Evolutionary conservation across 1,284 basidiomycete genomes (phyloP), one percentile per base, ranked within the genome.

Genomic region (Cutaneotrichosporon dermatis): DNA sequence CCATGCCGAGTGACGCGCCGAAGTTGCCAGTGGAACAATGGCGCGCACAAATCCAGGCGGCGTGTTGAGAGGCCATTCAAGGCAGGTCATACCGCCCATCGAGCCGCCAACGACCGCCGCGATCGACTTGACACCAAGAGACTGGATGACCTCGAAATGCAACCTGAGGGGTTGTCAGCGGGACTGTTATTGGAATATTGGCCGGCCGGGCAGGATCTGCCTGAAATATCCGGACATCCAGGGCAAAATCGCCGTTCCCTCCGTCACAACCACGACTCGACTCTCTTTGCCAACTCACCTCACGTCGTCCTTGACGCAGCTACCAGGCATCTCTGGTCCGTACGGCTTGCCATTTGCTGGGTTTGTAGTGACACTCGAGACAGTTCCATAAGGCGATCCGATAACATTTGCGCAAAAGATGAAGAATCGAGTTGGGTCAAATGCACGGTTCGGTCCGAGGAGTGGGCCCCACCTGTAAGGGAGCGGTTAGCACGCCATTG

Each of bases 11-110:
- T 99, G 94, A 1, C 92, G 83, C 0, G 94, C 90, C 11, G 90
- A 92, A 0, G 93, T 97, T 0, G 95, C 95, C 35, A 99, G 86
- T 0, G 94, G 91, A 51, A 94, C 83, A 62, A 96, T 85, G 72
- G 89, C 86, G 44, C 84, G 84, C 50, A 99, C 83, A 76, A 90
- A 99, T 2, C 87, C 89, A 10, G 83, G 80, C 0, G 91, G 89
- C 0, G 86, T 86, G 75, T 90, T 90, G 13, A 99, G 83, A 0
- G 95, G 91, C 90, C 92, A 99, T 79, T 99, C 95, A 56, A 99
- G 86, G 46, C 91, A 88, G 2, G 90, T 87, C 94, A 98, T 98
- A 6, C 95, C 96, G 35, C 95, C 95, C 96, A 99, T 99, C 46
- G 92, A 96, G 0, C 95, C 96, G 4, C 95, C 95, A 46, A 99